Conservation (phyloP, 768 basidiomycete genomes). For the Boletales sp. region DNA sequence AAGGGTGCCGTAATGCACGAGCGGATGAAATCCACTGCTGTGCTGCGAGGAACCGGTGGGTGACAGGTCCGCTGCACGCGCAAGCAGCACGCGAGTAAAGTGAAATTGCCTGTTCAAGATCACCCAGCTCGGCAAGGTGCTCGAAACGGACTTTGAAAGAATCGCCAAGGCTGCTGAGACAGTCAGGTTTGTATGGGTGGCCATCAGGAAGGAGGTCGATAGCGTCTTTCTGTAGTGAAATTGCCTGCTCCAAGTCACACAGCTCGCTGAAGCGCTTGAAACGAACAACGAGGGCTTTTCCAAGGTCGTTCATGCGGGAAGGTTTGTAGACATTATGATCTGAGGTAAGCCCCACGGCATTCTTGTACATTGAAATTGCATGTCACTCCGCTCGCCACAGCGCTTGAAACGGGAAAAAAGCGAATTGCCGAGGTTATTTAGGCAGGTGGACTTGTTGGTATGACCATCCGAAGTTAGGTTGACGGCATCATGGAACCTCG, state of each 20-base stretch:
- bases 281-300: background rate
- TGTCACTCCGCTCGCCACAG: background rate
- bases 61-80: background rate
- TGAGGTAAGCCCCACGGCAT: background rate
- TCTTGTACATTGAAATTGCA: background rate
- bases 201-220: background rate
- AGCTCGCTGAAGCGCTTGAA: background rate
- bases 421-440: background rate
- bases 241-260: background rate
- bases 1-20: background rate
- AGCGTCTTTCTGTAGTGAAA: background rate
- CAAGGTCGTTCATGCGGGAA: background rate
- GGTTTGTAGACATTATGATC: background rate
- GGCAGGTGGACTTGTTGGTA: background rate
- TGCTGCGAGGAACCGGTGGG: conserved; percentile 6
- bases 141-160: background rate
- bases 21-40: conserved; percentile 3
- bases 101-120: conserved; percentile 4
- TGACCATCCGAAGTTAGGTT: background rate
- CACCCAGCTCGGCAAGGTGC: background rate
- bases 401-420: background rate
- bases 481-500: too few relatives aligned
- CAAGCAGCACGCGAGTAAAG: conserved; percentile 6
- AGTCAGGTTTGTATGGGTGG: background rate
- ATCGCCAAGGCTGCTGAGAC: background rate